Evolutionary conservation across 2,329 filamentous ascomycete genomes (phyloP).

Genomic region (Aureobasidium lini): DNA sequence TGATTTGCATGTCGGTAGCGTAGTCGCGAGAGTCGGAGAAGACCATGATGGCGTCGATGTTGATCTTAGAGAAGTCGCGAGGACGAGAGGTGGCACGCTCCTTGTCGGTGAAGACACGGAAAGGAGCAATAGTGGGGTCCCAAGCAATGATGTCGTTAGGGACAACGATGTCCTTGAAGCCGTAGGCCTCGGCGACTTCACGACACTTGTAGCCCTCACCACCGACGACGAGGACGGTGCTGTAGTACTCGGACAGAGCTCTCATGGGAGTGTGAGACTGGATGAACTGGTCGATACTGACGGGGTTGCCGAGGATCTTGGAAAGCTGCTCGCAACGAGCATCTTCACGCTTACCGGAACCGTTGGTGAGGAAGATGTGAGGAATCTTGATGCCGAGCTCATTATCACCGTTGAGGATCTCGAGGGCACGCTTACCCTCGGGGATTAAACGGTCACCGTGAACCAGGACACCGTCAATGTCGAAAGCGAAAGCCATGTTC

Average conservation of each 20-base stretch:
- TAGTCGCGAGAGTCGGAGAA: slow-evolving; percentile 70
- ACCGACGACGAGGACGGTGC: slow-evolving; percentile 66
- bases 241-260: slow-evolving; percentile 67
- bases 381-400: slow-evolving; percentile 72
- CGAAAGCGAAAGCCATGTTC: slow-evolving; percentile 77
- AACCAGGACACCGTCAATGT: slow-evolving; percentile 68
- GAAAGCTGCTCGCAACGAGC: slow-evolving; percentile 59
- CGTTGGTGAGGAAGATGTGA: slow-evolving; percentile 69
- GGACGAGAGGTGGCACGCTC: slow-evolving; percentile 61
- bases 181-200: slow-evolving; percentile 64
- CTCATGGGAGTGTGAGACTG: slow-evolving; percentile 73
- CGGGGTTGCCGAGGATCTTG: slow-evolving; percentile 57
- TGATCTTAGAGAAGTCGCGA: slow-evolving; percentile 62
- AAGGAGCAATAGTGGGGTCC: slow-evolving; percentile 61
- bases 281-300: slow-evolving; percentile 67
- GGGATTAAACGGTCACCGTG: slow-evolving; percentile 65
- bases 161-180: slow-evolving; percentile 65
- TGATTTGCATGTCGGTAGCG: slow-evolving; percentile 68
- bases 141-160: slow-evolving; percentile 68
- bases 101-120: slow-evolving; percentile 58
- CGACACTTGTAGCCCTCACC: slow-evolving; percentile 69
- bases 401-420: slow-evolving; percentile 68
- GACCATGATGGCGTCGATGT: slow-evolving; percentile 68
- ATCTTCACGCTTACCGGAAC: slow-evolving; percentile 62
- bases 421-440: slow-evolving; percentile 57